Conservation (phyloP, 2,329 filamentous ascomycete genomes). For the Talaromyces albobiverticillius region DNA sequence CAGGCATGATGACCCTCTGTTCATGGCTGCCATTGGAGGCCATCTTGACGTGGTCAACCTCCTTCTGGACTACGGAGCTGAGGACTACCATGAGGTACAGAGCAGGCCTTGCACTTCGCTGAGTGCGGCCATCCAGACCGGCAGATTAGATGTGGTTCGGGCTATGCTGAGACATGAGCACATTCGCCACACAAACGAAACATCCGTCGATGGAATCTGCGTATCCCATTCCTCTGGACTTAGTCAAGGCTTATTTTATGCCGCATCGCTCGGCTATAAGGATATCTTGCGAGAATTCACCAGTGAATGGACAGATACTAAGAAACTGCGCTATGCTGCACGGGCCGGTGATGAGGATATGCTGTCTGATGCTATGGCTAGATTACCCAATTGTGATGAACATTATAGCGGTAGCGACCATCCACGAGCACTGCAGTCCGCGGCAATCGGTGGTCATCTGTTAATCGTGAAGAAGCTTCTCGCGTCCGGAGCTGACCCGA, state of each 20-base stretch:
- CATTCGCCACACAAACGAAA: not conserved
- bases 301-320: not conserved
- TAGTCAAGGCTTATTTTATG: not conserved
- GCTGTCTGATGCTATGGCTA: not conserved
- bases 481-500: constrained; percentile 17
- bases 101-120: not conserved
- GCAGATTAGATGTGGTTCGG: not conserved
- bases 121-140: not conserved
- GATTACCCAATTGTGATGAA: not conserved
- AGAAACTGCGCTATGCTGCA: not conserved
- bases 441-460: constrained; percentile 13
- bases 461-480: constrained; percentile 19
- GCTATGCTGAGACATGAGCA: not conserved
- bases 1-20: not conserved
- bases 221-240: not conserved
- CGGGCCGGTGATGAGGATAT: not conserved
- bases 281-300: not conserved
- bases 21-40: constrained; percentile 11
- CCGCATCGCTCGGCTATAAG: not conserved
- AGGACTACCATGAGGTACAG: constrained; percentile 13
- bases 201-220: too few species aligned
- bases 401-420: not conserved
- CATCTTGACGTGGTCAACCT: constrained; percentile 17
- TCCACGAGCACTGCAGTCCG: constrained; percentile 15
- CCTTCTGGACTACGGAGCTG: constrained; percentile 18